Evolutionary conservation across 768 basidiomycete species (phyloP).

Genomic region (Lentinula lateritia): DNA sequence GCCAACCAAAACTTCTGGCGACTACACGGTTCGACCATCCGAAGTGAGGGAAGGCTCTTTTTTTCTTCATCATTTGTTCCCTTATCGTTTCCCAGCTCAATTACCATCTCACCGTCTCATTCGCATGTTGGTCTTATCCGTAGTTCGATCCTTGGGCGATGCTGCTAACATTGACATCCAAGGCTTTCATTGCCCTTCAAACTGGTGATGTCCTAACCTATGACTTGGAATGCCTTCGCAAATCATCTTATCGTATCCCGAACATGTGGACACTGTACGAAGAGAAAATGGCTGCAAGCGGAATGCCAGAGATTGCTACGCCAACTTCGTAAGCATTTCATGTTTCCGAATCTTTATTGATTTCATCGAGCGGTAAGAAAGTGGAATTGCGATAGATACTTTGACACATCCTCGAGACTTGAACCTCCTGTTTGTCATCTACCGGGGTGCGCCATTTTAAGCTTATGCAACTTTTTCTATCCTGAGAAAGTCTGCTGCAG

Average conservation of each 20-base stretch:
- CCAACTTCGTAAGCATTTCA: slow-evolving; percentile 27
- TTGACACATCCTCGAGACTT: slow-evolving; percentile 69
- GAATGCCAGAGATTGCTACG: slow-evolving; percentile 28
- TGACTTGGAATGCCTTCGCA: slow-evolving; percentile 63
- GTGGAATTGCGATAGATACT: slow-evolving; percentile 52
- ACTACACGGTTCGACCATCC: slow-evolving; percentile 44
- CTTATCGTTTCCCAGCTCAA: slow-evolving; percentile 33
- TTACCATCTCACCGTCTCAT: slow-evolving; percentile 64
- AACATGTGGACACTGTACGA: slow-evolving; percentile 77
- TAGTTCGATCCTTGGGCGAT: neutral
- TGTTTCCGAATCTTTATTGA: neutral
- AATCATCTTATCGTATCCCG: slow-evolving; percentile 63
- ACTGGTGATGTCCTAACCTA: slow-evolving; percentile 66
- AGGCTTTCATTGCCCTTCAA: slow-evolving; percentile 45
- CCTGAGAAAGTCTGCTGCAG: slow-evolving; percentile 25
- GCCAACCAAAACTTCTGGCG: slow-evolving; percentile 45
- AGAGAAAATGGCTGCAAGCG: slow-evolving; percentile 41
- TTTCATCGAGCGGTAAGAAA: slow-evolving; percentile 18
- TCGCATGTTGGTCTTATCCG: slow-evolving; percentile 49
- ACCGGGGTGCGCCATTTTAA: slow-evolving; percentile 46
- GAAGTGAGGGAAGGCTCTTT: slow-evolving; percentile 27
- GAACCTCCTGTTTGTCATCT: slow-evolving; percentile 69
- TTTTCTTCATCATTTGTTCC: neutral
- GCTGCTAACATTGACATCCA: neutral
- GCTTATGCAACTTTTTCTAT: neutral